A percentile compares a stretch with the other conserved stretches of the same genome.
phyloP scores from a whole-genome alignment of 345 rosid genomes.

The Clausena lansium region DNA sequence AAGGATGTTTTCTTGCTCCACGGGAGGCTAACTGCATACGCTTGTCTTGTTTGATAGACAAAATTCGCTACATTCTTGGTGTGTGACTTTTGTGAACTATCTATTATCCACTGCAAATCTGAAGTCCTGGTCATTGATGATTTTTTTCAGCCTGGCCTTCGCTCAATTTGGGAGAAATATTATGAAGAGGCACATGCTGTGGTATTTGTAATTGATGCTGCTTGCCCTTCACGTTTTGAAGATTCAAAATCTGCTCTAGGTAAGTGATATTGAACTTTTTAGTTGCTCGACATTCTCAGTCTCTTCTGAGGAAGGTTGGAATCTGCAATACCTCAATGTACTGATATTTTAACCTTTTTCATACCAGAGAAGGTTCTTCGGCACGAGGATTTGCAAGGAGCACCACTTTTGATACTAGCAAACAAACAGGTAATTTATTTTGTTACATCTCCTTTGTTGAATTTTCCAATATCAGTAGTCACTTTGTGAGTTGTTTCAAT shows the following conservation, averaged over 20 bases:
- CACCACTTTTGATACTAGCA: conserved; percentile 88
- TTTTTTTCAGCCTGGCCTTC: conserved; percentile 77
- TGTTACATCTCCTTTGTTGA: neutral
- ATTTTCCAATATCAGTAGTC: neutral
- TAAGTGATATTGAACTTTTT: conserved; percentile 17
- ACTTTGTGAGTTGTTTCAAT: neutral
- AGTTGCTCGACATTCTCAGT: neutral
- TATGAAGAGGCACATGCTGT: conserved; percentile 98
- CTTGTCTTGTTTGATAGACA: conserved; percentile 3
- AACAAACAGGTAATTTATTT: conserved; percentile 73
- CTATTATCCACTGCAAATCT: neutral
- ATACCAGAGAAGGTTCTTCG: conserved; percentile 83
- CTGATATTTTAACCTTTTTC: conserved; percentile 12
- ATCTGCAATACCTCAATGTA: neutral
- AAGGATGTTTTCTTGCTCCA: neutral
- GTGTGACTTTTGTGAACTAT: neutral
- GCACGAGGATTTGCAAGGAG: conserved; percentile 94
- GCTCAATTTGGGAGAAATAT: conserved; percentile 99
- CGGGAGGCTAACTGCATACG: neutral
- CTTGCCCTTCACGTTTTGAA: conserved; percentile 92
- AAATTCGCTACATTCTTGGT: neutral
- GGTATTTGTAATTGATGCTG: conserved; percentile 86
- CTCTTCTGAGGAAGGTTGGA: neutral
- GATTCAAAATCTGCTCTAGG: conserved; percentile 95
- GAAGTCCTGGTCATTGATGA: conserved; percentile 13